Percentiles rank a stretch among this genome's conserved stretches.
phyloP scores from a whole-genome alignment of 495 filamentous ascomycete genomes.

The Penicillium pancosmium region DNA sequence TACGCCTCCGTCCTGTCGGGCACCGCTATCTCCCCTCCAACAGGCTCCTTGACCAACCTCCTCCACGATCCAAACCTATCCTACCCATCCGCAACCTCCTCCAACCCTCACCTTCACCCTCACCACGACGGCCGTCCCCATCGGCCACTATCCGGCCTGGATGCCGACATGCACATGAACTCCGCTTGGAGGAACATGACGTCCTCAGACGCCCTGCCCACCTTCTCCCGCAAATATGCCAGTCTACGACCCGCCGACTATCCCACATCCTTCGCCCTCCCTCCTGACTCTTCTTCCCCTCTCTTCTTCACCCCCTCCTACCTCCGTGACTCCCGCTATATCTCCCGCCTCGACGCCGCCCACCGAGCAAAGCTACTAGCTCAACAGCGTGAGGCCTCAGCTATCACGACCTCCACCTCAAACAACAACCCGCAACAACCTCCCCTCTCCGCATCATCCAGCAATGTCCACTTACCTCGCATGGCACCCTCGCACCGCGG shows the following conservation, averaged over 20 bases:
- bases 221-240: conserved; percentile 66
- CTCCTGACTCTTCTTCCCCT: conserved; percentile 16
- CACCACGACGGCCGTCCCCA: conserved; percentile 37
- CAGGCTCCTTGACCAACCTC: conserved; percentile 63
- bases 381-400: conserved; percentile 47
- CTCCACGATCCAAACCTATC: conserved; percentile 48
- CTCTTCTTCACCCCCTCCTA: conserved; percentile 81
- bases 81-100: conserved; percentile 37
- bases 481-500: conserved; percentile 77
- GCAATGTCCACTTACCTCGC: conserved; percentile 64
- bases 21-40: conserved; percentile 52
- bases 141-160: conserved; percentile 39
- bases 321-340: conserved; percentile 74
- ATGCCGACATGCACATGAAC: conserved; percentile 52
- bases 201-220: conserved; percentile 46
- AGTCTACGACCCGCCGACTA: conserved; percentile 40
- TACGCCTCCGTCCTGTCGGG: conserved; percentile 86
- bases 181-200: conserved; percentile 42
- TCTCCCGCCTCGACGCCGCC: conserved; percentile 70
- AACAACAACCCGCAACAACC: conserved; percentile 28
- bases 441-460: conserved; percentile 63
- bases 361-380: conserved; percentile 63
- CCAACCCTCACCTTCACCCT: neutral
- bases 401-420: conserved; percentile 31
- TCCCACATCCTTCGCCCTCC: conserved; percentile 33